These are phyloP conservation scores for Microsporum ferrugineum DNA, from an alignment of 2,329 filamentous ascomycete genomes.

Conservation along the genomic window DNA sequence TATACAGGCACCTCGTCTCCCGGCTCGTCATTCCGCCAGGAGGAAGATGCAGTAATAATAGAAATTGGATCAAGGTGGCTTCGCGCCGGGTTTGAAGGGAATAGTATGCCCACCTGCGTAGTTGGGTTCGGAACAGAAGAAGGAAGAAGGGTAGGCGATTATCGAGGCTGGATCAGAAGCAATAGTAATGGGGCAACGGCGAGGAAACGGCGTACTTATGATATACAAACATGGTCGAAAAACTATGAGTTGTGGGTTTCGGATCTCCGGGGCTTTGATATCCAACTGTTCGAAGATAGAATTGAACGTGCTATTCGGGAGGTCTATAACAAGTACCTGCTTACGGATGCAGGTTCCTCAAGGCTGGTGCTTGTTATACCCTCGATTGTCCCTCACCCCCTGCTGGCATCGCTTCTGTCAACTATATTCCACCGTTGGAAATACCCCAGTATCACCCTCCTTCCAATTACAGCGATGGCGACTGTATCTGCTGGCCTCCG, in stretches of 20 bases:
- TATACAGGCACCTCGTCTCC: constrained; percentile 48
- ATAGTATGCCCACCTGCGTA: constrained; percentile 59
- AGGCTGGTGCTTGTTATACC: constrained; percentile 66
- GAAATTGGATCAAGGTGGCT: constrained; percentile 72
- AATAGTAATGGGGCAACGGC: constrained; percentile 39
- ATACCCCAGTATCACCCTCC: constrained; percentile 64
- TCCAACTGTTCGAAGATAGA: constrained; percentile 74
- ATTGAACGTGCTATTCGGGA: constrained; percentile 73
- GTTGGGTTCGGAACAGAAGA: constrained; percentile 64
- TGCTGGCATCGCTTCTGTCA: constrained; percentile 64
- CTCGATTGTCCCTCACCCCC: constrained; percentile 61
- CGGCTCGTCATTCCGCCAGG: constrained; percentile 48
- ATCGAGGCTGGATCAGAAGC: constrained; percentile 54
- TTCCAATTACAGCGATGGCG: constrained; percentile 64
- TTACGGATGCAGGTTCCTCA: constrained; percentile 53
- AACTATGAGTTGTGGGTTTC: constrained; percentile 62
- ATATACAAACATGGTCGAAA: constrained; percentile 35
- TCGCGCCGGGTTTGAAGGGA: constrained; percentile 75
- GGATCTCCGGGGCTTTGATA: constrained; percentile 60
- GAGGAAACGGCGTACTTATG: constrained; percentile 16
- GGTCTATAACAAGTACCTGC: constrained; percentile 64
- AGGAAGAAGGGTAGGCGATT: constrained; percentile 69
- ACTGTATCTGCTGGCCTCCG: constrained; percentile 70
- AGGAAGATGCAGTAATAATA: constrained; percentile 75
- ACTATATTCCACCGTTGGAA: constrained; percentile 73